Evolutionary conservation across 2,329 filamentous ascomycete genomes (phyloP).

Genomic region (Cordyceps sp.): DNA sequence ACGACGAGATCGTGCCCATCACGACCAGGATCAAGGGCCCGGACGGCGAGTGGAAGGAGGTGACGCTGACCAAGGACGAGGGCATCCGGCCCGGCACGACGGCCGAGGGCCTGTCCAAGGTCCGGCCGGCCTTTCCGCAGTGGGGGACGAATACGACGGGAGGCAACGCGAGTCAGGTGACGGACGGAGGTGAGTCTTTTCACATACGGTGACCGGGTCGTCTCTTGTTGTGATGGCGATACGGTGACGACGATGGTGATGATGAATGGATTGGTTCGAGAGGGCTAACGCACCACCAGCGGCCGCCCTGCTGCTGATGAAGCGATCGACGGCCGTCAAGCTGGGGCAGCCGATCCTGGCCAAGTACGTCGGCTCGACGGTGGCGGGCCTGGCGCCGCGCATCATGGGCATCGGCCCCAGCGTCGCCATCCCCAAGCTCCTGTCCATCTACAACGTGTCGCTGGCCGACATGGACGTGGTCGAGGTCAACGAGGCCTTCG

Average conservation of each 20-base stretch:
- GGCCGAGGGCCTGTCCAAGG: constrained; percentile 63
- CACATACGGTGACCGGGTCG: too few relatives aligned
- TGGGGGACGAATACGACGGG: constrained; percentile 78
- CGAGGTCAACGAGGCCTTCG: constrained; percentile 96
- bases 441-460: constrained; percentile 60
- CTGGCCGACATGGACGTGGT: constrained; percentile 75
- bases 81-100: constrained; percentile 86
- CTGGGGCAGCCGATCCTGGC: constrained; percentile 82
- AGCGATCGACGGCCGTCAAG: constrained; percentile 73
- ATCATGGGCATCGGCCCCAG: constrained; percentile 93
- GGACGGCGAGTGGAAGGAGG: constrained; percentile 60
- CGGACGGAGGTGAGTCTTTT: constrained; percentile 54
- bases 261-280: too few relatives aligned
- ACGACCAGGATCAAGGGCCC: constrained; percentile 66
- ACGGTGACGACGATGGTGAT: too few relatives aligned
- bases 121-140: constrained; percentile 77
- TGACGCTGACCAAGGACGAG: constrained; percentile 75
- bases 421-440: constrained; percentile 63
- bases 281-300: constrained; percentile 31
- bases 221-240: too few relatives aligned
- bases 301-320: constrained; percentile 83
- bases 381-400: constrained; percentile 76
- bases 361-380: constrained; percentile 86
- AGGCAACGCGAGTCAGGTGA: constrained; percentile 89
- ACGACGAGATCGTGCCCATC: constrained; percentile 89